Base-by-base conservation (phyloP, 1,284 basidiomycete genomes). In the Mycena citricolor region DNA sequence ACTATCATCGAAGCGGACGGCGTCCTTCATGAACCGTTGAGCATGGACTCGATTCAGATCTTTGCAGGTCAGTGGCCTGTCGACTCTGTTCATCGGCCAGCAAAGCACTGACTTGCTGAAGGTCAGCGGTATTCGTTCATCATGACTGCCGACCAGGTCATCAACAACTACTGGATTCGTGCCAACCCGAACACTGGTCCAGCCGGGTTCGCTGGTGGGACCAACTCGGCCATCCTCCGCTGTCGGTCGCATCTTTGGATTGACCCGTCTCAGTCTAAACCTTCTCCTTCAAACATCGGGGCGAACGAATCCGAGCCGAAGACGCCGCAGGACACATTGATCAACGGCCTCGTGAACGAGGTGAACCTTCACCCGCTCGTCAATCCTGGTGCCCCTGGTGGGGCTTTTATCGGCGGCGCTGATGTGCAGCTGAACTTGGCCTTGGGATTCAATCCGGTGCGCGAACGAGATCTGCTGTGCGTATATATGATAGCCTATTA, bases 161-260 rank as follows among this genome's bases (percentile, higher is more conserved):
- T 49, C 40, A 36, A 42, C 22, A 56, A 57, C 35, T 57, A 57
- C 35, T 55, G 52, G 77, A 54, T 75, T 44, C 68, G 71, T 14
- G 61, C 63, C 2, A 44, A 58, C 17, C 63, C 64, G 7, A 60
- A 61, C 31, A 12, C 57, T 42, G 55, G 55, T 34, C 45, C 41
- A 25, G 32, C 45, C 2, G 55, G 58, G 16, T 68, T 73, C 49
- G 56, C 44, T 1, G 62, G 61, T 8, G 71, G 71, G 4, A 55
- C 69, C 31, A 77, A 77, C 53, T 63, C 66, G 13, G 81, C 77
- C 2, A 76, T 83, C 43, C 54, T 83, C 21, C 69, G 73, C n/a
- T 83, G n/a, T n/a, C n/a, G n/a, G n/a, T n/a, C n/a, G n/a, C n/a
- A n/a, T n/a, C n/a, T n/a, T n/a, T n/a, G n/a, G n/a, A n/a, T n/a